Percentiles rank a stretch among this genome's conserved stretches.
Conservation (phyloP, 1,284 basidiomycete genomes). For the Coniophora puteana region DNA sequence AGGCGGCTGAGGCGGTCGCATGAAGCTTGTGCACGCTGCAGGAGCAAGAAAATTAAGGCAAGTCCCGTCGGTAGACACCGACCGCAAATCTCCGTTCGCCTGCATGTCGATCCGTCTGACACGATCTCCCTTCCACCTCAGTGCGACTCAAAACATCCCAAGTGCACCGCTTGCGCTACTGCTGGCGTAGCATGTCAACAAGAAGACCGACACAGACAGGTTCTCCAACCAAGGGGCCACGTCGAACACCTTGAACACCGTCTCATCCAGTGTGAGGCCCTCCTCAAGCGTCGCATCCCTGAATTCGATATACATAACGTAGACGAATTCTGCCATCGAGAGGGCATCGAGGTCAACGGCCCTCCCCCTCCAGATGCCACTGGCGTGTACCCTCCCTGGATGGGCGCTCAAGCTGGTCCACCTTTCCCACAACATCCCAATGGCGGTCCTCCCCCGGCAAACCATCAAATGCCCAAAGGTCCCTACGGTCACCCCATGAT, state of each 20-base stretch:
- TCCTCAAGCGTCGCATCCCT: conserved; percentile 68
- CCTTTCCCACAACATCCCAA: conserved; percentile 22
- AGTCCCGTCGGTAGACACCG: conserved; percentile 81
- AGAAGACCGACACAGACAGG: conserved; percentile 80
- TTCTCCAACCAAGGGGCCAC: conserved; percentile 75
- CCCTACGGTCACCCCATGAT: too few species aligned
- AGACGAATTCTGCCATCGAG: conserved; percentile 58
- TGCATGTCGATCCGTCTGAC: conserved; percentile 24
- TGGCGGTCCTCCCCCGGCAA: conserved; percentile 29
- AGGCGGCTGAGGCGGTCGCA: conserved; percentile 78
- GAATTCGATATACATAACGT: conserved; percentile 62
- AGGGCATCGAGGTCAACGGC: conserved; percentile 58
- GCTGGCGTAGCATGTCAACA: conserved; percentile 76
- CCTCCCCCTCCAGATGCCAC: conserved; percentile 7
- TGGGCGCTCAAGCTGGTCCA: conserved; percentile 24
- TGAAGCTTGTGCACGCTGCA: conserved; percentile 84
- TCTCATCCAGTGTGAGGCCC: conserved; percentile 67
- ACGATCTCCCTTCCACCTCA: conserved; percentile 27
- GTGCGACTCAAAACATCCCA: conserved; percentile 85
- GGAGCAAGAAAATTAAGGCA: conserved; percentile 92
- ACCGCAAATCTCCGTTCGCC: conserved; percentile 69
- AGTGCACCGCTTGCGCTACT: conserved; percentile 76
- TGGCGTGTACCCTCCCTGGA: conserved; percentile 17
- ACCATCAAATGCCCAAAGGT: too few species aligned
- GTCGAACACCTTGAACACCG: conserved; percentile 75